Base-by-base conservation (phyloP, 2,329 filamentous ascomycete genomes). In the Paradendryphiella salina region DNA sequence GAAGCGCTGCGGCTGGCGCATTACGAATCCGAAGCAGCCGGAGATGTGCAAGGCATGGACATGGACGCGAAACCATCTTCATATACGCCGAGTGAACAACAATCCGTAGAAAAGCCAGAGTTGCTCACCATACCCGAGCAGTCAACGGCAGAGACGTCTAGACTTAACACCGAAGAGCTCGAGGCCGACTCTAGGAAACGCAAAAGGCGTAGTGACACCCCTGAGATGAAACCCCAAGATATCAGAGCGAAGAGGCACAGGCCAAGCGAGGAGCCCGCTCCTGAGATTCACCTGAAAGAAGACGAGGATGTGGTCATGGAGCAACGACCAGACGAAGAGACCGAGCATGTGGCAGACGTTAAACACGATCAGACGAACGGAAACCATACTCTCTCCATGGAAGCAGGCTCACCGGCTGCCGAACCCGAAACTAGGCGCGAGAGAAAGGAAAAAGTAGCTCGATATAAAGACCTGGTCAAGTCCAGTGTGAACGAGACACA, bases 191-290 rank as follows among this genome's bases (percentile, higher is more conserved):
- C 53, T 10, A 65, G 60, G 54, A 76, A 76, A 61, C 67, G 75
- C 49, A 77, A 77, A 59, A 63, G 75, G 47, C 61, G 75, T 41
- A 77, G 75, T 39, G 48, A 50, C 14, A 73, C 74, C 20, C 75
- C 75, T 9, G 67, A 73, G 4, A 42, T 72, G 4, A 57, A 64
- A 1, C 38, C 57, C 10, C 64, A 71, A 17, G 72, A 74, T 4
- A 66, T 76, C 14, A 73, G 59, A 34, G 73, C 66, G 32, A 80
- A 80, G 64, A 79, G 75, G 58, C 56, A 74, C 7, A 74, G 74
- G 45, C 65, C 69, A 9, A 71, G 68, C 17, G 65, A 73, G n/a
- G 69, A 71, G 13, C 59, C 63, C 14, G 65, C 52, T 9, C 64
- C 61, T 31, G 63, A 64, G 9, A 56, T 71, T 2, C 54, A 68